phyloP scores from a whole-genome alignment of 805 yeast species.

The Blastobotrys peoriensis region DNA sequence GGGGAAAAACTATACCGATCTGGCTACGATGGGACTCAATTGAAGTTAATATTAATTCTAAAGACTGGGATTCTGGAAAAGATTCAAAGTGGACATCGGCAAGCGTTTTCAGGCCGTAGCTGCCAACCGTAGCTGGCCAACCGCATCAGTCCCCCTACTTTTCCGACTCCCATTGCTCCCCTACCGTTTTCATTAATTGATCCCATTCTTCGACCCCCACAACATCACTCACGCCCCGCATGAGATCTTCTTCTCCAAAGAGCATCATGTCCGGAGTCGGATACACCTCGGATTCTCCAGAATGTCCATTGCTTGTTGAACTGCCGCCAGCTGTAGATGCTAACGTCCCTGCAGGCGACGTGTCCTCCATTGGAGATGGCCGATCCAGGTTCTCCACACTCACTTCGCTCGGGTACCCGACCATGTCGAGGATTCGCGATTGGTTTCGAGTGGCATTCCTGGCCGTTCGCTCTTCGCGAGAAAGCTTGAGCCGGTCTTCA shows the following conservation, averaged over 20 bases:
- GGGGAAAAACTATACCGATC: slow-evolving; percentile 36
- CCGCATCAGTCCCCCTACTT: too few relatives aligned
- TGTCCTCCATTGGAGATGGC: not conserved
- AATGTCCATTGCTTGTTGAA: not conserved
- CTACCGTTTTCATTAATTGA: slow-evolving; percentile 13
- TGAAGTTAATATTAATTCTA: slow-evolving; percentile 34
- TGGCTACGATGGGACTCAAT: slow-evolving; percentile 37
- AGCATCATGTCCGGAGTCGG: slow-evolving; percentile 1
- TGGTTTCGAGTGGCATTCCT: not conserved
- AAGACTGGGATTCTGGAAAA: slow-evolving; percentile 33
- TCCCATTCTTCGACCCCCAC: slow-evolving; percentile 23
- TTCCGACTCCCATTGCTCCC: not conserved
- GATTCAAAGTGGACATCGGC: slow-evolving; percentile 27
- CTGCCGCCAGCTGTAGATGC: not conserved
- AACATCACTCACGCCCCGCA: slow-evolving; percentile 12
- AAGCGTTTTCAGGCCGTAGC: too few relatives aligned
- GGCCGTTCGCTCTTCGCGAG: slow-evolving; percentile 10
- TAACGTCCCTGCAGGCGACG: slow-evolving; percentile 1
- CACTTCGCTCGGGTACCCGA: not conserved
- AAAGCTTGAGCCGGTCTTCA: slow-evolving; percentile 12
- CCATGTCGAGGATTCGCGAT: not conserved
- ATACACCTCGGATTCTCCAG: slow-evolving; percentile 2
- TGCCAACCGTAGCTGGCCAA: too few relatives aligned
- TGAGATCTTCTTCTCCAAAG: slow-evolving; percentile 11
- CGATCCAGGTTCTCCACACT: not conserved